A percentile compares a stretch with the other conserved stretches of the same genome.
Evolutionary conservation across 768 basidiomycete species (phyloP).

Genomic region (Suillus variegatus): DNA sequence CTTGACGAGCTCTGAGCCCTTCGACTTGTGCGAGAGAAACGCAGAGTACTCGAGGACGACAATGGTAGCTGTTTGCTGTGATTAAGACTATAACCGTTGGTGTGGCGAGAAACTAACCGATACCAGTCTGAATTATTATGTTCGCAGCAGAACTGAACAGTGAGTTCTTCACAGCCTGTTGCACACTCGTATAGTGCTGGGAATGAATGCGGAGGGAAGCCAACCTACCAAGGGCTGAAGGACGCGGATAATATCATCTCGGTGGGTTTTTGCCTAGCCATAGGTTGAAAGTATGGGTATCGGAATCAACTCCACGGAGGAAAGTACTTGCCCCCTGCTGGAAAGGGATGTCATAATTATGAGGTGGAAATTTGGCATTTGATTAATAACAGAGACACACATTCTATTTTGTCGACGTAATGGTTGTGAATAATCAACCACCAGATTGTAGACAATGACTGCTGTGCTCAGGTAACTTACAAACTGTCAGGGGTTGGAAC

Average conservation of each 20-base stretch:
- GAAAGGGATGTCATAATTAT: background rate
- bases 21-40: too few relatives aligned
- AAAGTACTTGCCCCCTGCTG: background rate
- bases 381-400: background rate
- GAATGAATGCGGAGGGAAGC: background rate
- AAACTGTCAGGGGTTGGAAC: background rate
- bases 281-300: background rate
- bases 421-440: background rate
- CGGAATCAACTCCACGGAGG: background rate
- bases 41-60: too few relatives aligned
- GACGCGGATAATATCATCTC: rapidly evolving
- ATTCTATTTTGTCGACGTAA: background rate
- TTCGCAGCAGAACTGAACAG: background rate
- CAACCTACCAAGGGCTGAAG: background rate
- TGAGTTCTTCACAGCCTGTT: background rate
- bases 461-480: background rate
- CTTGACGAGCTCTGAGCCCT: too few relatives aligned
- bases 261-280: rapidly evolving
- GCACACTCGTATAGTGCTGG: background rate
- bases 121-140: background rate
- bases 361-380: background rate
- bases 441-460: background rate
- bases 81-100: too few relatives aligned
- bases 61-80: too few relatives aligned
- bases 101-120: background rate